A percentile compares a stretch with the other conserved stretches of the same genome.
Evolutionary conservation across 2,329 filamentous ascomycete species (phyloP).

Genomic region (Fusarium penzigii): DNA sequence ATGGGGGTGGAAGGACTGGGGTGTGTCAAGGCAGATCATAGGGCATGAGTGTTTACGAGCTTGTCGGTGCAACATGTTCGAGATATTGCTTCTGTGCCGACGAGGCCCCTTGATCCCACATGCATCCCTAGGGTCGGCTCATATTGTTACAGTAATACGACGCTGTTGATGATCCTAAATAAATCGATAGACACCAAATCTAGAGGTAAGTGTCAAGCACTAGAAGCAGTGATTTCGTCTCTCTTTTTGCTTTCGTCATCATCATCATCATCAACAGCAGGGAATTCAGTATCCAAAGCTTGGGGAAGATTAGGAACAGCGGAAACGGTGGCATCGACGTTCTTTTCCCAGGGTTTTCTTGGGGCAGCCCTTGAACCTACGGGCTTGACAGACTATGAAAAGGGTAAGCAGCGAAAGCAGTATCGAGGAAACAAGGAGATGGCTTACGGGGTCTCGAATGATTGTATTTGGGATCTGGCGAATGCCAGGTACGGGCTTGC

Average conservation of each 20-base stretch:
- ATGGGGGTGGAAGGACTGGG: no score
- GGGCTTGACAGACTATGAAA: slow-evolving; percentile 46
- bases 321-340: slow-evolving; percentile 27
- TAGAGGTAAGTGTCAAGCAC: neutral
- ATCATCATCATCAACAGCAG: slow-evolving; percentile 28
- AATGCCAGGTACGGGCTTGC: slow-evolving; percentile 83
- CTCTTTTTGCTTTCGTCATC: neutral
- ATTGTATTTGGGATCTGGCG: slow-evolving; percentile 82
- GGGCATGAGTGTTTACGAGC: no score
- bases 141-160: no score
- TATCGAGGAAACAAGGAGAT: neutral
- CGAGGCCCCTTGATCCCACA: no score
- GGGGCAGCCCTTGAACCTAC: slow-evolving; percentile 50
- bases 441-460: slow-evolving; percentile 65
- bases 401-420: slow-evolving; percentile 5
- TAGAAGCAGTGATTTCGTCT: neutral
- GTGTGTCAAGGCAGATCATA: no score
- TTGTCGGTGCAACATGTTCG: no score
- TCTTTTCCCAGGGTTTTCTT: slow-evolving; percentile 78
- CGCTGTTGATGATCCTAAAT: neutral
- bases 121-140: no score
- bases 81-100: no score
- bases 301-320: slow-evolving; percentile 22
- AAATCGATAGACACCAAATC: neutral
- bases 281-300: slow-evolving; percentile 38